Evolutionary conservation across 1,284 basidiomycete species (phyloP).

Genomic region (Fomitopsis palustris): DNA sequence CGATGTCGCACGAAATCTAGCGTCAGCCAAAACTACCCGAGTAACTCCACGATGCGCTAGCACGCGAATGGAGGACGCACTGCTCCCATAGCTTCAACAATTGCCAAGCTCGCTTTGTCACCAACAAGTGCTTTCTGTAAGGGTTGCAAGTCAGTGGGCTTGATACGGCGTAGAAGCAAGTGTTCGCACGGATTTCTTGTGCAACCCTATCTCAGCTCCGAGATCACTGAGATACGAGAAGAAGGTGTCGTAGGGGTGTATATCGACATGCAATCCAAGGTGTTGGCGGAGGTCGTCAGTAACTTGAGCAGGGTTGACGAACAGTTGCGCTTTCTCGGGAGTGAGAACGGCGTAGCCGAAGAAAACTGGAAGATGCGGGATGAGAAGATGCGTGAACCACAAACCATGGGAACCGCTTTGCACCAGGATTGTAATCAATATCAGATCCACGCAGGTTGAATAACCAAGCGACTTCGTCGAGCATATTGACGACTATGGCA

Average conservation of each 20-base stretch:
- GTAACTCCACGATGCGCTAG: slow-evolving; percentile 2
- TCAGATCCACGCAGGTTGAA: slow-evolving; percentile 94
- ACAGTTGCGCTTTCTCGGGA: slow-evolving; percentile 63
- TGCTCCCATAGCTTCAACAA: slow-evolving; percentile 73
- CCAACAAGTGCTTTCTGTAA: slow-evolving; percentile 62
- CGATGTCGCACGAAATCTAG: slow-evolving; percentile 15
- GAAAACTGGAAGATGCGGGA: slow-evolving; percentile 64
- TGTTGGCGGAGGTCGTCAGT: slow-evolving; percentile 53
- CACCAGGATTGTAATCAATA: slow-evolving; percentile 85
- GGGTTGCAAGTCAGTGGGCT: background rate
- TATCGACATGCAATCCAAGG: slow-evolving; percentile 59
- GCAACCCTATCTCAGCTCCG: slow-evolving; percentile 41
- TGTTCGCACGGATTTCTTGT: slow-evolving; percentile 38
- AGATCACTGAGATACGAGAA: slow-evolving; percentile 58
- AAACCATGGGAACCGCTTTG: background rate
- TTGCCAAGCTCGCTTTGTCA: slow-evolving; percentile 74
- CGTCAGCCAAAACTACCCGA: slow-evolving; percentile 12
- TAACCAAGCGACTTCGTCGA: slow-evolving; percentile 92
- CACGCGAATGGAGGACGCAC: slow-evolving; percentile 30
- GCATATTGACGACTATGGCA: slow-evolving; percentile 73
- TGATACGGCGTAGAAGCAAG: background rate
- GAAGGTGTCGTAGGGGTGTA: slow-evolving; percentile 72
- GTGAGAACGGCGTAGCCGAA: slow-evolving; percentile 90
- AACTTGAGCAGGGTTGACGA: slow-evolving; percentile 69
- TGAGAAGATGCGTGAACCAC: background rate